These are phyloP conservation scores for Zhuliangozyma parablackwelliae DNA, from an alignment of 1,139 yeast genomes.

Conservation along the genomic window DNA sequence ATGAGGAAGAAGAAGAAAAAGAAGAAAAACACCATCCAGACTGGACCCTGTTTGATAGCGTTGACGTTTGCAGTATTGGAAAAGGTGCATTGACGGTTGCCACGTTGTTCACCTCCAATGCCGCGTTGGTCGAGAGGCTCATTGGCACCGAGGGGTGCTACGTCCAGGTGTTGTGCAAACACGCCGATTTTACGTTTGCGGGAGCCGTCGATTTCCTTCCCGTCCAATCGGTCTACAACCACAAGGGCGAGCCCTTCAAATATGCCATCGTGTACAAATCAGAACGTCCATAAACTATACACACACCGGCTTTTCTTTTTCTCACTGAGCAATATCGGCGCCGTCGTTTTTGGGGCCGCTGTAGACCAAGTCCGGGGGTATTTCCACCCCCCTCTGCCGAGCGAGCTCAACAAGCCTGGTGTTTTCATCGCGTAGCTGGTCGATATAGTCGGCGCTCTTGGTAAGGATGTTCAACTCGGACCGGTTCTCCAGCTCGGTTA, in stretches of 20 bases:
- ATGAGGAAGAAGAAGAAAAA: slow-evolving; percentile 33
- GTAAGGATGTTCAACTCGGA: slow-evolving; percentile 43
- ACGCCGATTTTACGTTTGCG: slow-evolving; percentile 1
- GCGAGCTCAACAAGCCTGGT: slow-evolving; percentile 31
- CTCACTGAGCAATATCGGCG: slow-evolving; percentile 11
- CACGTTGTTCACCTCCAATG: slow-evolving; percentile 17
- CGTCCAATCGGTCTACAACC: slow-evolving; percentile 19
- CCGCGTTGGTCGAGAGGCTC: slow-evolving; percentile 7
- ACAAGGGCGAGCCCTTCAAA: slow-evolving; percentile 15
- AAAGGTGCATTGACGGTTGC: slow-evolving; percentile 7
- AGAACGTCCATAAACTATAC: slow-evolving; percentile 11
- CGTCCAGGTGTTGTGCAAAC: slow-evolving; percentile 9
- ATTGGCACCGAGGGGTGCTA: neutral
- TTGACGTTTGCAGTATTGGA: slow-evolving; percentile 9
- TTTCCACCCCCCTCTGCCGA: slow-evolving; percentile 29
- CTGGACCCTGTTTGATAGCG: slow-evolving; percentile 8
- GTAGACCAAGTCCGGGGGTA: slow-evolving; percentile 36
- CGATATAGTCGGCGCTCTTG: slow-evolving; percentile 45
- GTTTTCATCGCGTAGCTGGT: slow-evolving; percentile 38
- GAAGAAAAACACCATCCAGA: slow-evolving; percentile 2
- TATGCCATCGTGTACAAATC: slow-evolving; percentile 20
- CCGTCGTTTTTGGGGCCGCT: slow-evolving; percentile 30
- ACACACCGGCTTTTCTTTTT: neutral
- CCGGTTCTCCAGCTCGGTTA: slow-evolving; percentile 40
- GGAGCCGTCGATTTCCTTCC: slow-evolving; percentile 21